Base-by-base conservation (phyloP, 2,329 filamentous ascomycete species). In the Fusarium mundagurra region DNA sequence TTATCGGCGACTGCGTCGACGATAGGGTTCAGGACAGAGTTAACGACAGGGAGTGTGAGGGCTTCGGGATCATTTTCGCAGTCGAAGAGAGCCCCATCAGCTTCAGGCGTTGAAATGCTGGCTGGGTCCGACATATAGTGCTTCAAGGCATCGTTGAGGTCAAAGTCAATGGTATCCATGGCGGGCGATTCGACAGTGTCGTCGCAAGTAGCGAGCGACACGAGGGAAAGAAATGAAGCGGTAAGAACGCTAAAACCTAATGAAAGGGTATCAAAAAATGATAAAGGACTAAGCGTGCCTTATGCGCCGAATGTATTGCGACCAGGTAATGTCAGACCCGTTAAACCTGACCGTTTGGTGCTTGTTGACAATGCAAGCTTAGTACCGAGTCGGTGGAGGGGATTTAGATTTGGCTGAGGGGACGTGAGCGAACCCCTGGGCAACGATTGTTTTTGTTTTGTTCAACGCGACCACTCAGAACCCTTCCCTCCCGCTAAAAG, bases 111-210 rank as follows among this genome's bases (percentile, higher is more conserved):
- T 13, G 93, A 87, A 64, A 98, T 93, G 44, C 91, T 90, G 51
- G 91, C 87, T 14, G 96, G 96, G 82, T 98, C 96, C 84, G 94
- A 97, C 89, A 98, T 94, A 85, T 98, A 99, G 82, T 94, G 90
- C 88, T 98, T 98, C 83, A 98, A 92, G 75, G 95, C 94, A 86
- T 98, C 93, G 83, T 98, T 98, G 84, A 99, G 94, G 83, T 98
- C 94, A 85, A 99, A 99, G 80, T 92, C 89, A 82, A 95, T 89
- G 86, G 93, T 93, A 80, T 87, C 92, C 91, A 92, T 92, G 82
- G 74, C 83, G 78, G 82, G 77, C 80, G 64, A 65, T 68, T 59
- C 41, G 54, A 69, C 66, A 47, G 55, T 54, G 67, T 72, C 74
- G 74, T 67, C 61, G 70, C 74, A 61, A 54, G 57, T 41, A 69